These are phyloP conservation scores for Plasmodium malariae DNA, from an alignment of 169 alveolate species.

Conservation along the genomic window DNA sequence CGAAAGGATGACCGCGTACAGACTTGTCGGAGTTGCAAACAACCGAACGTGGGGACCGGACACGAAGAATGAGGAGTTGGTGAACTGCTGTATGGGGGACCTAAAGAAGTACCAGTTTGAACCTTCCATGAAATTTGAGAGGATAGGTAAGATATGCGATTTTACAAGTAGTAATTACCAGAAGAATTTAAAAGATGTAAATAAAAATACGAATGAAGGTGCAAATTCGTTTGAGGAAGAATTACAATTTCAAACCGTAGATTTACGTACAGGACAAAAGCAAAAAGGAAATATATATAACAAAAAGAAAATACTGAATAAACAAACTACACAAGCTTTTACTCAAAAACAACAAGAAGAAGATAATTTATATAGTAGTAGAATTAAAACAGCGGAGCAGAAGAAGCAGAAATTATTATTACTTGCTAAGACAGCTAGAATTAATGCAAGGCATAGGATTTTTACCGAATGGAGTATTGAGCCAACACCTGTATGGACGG, in stretches of 20 bases:
- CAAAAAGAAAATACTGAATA: conserved; percentile 79
- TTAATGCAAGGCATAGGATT: conserved; percentile 90
- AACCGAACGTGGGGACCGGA: conserved; percentile 87
- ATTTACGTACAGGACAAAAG: conserved; percentile 81
- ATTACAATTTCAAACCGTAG: conserved; percentile 87
- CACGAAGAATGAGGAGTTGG: conserved; percentile 79
- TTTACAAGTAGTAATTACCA: conserved; percentile 88
- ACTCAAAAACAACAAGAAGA: conserved; percentile 88
- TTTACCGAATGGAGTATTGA: conserved; percentile 94
- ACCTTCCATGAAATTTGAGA: conserved; percentile 88
- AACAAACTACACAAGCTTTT: conserved; percentile 88
- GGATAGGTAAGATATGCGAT: conserved; percentile 88
- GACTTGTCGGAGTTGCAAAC: conserved; percentile 24
- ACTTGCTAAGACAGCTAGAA: conserved; percentile 86
- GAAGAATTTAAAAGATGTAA: conserved; percentile 80
- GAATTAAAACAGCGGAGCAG: conserved; percentile 84
- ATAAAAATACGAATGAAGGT: conserved; percentile 76
- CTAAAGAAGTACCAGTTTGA: conserved; percentile 88
- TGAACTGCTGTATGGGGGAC: conserved; percentile 83
- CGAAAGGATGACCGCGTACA: conserved; percentile 43
- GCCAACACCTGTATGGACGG: conserved; percentile 92
- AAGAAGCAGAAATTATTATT: conserved; percentile 82
- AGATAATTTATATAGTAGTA: conserved; percentile 82
- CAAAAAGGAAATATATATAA: conserved; percentile 78
- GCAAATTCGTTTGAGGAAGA: conserved; percentile 83